A percentile compares a stretch with the other conserved stretches of the same genome.
Conservation (phyloP, 441 rosid genomes). For the Arabidopsis hybrid region DNA sequence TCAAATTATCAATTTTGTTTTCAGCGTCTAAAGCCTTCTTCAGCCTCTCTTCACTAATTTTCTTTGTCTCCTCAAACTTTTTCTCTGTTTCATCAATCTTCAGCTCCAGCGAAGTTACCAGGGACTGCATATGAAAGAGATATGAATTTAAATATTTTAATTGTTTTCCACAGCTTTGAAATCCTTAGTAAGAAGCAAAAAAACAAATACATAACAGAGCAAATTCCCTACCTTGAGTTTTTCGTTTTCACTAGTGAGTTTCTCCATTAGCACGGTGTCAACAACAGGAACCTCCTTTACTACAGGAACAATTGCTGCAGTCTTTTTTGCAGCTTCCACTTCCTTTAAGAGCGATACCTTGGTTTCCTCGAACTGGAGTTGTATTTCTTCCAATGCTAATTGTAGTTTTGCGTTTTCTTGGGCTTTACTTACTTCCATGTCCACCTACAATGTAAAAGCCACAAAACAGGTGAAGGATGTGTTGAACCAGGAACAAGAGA, state of each 20-base stretch:
- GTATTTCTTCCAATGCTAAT: constrained; percentile 76
- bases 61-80: constrained; percentile 76
- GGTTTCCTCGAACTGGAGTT: constrained; percentile 74
- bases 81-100: constrained; percentile 81
- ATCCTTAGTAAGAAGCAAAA: constrained; percentile 6
- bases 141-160: constrained; percentile 16
- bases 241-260: constrained; percentile 77
- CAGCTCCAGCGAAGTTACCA: constrained; percentile 74
- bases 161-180: constrained; percentile 21
- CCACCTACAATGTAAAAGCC: constrained; percentile 42
- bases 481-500: constrained; percentile 26
- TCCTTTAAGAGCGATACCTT: constrained; percentile 71
- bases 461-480: constrained; percentile 26
- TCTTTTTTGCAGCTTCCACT: constrained; percentile 65
- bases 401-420: constrained; percentile 81
- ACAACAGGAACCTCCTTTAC: constrained; percentile 81
- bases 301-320: constrained; percentile 56
- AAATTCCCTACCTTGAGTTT: constrained; percentile 53
- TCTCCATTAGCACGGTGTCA: constrained; percentile 61
- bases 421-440: constrained; percentile 71
- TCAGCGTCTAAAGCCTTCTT: constrained; percentile 88
- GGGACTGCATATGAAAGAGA: constrained; percentile 55
- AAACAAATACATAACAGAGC: not conserved
- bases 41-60: constrained; percentile 76
- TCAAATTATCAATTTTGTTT: constrained; percentile 71